Evolutionary conservation across 2,329 filamentous ascomycete genomes (phyloP).

Genomic region (Colletotrichum cuscutae): DNA sequence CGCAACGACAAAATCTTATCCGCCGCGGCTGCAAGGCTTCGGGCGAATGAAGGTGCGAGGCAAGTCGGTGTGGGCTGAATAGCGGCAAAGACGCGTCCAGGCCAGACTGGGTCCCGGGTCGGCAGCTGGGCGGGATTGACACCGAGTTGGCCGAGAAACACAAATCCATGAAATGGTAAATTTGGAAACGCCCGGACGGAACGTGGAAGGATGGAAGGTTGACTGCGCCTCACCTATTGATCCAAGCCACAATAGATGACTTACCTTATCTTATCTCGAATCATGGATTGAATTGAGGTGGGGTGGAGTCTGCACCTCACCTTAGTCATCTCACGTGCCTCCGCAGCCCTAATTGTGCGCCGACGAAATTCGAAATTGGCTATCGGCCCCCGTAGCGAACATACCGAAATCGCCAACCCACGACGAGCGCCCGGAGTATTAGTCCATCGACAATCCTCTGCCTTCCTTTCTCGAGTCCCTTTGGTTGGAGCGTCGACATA

Average conservation of each 20-base stretch:
- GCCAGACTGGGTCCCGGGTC: conserved; percentile 15
- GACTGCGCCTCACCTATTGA: neutral
- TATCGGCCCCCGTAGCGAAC: conserved; percentile 22
- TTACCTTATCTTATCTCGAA: neutral
- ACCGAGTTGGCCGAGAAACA: conserved; percentile 22
- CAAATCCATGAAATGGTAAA: neutral
- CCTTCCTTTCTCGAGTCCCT: conserved; percentile 51
- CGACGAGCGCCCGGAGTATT: conserved; percentile 37
- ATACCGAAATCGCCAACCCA: conserved; percentile 31
- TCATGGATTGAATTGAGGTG: too few relatives aligned
- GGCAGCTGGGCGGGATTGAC: neutral
- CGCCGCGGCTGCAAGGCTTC: conserved; percentile 10
- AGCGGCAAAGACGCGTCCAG: conserved; percentile 11
- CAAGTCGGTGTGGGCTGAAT: conserved; percentile 8
- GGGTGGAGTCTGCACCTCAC: neutral
- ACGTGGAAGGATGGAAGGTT: neutral
- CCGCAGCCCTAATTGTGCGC: conserved; percentile 12
- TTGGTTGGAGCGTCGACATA: conserved; percentile 58
- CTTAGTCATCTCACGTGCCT: neutral
- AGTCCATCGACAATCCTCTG: conserved; percentile 50
- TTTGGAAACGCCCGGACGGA: neutral
- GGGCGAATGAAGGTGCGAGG: conserved; percentile 32
- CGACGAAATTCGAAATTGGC: neutral
- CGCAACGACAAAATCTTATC: conserved; percentile 5
- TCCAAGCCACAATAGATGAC: neutral